Evolutionary conservation across 805 yeast genomes (phyloP).

Genomic region (Phaffomyces opuntiae): DNA sequence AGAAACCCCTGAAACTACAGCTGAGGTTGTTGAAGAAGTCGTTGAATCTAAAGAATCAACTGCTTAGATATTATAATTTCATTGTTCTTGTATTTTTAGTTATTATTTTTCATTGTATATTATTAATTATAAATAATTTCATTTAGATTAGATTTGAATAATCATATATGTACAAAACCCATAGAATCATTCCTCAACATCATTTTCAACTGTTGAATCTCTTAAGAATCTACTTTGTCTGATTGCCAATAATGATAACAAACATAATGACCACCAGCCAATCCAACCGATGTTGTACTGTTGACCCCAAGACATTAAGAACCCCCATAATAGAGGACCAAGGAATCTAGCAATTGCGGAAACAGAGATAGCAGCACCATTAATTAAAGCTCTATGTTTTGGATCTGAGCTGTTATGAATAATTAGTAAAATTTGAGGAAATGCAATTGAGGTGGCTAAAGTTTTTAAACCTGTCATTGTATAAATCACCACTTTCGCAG

Average conservation of each 20-base stretch:
- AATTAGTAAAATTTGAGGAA: constrained; percentile 46
- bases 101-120: not conserved
- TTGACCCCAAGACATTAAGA: constrained; percentile 32
- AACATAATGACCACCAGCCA: constrained; percentile 27
- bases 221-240: constrained; percentile 23
- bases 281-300: constrained; percentile 24
- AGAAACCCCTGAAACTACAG: not conserved
- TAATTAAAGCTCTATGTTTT: constrained; percentile 50
- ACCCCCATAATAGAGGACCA: constrained; percentile 55
- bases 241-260: constrained; percentile 22
- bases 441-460: constrained; percentile 38
- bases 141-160: not conserved
- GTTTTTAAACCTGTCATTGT: constrained; percentile 28
- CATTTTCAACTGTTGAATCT: constrained; percentile 15
- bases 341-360: constrained; percentile 48
- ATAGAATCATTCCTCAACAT: not conserved
- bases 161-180: not conserved
- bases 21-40: too few species aligned
- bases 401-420: constrained; percentile 49
- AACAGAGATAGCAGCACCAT: constrained; percentile 48
- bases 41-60: too few species aligned
- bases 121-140: not conserved
- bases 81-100: not conserved
- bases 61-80: not conserved
- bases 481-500: constrained; percentile 17